Evolutionary conservation across 2,329 filamentous ascomycete species (phyloP), one percentile per base, ranked within the genome.

Genomic region (Beauveria australis): DNA sequence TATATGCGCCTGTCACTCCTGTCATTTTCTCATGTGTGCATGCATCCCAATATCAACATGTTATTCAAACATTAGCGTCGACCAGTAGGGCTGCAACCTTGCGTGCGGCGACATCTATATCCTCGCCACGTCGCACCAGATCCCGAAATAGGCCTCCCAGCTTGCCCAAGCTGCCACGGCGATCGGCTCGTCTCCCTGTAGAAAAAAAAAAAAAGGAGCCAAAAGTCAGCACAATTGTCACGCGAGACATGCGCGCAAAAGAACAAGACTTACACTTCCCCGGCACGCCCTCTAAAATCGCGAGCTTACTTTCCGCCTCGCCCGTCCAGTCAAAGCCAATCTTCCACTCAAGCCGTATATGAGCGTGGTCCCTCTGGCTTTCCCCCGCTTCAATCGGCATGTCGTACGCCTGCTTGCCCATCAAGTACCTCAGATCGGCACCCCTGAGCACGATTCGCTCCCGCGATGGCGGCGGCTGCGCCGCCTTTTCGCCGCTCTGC

Each of bases 301-400:
- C 74, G 18, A 89, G 72, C 49, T 76, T 75, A 65, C 81, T 89
- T 66, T 81, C 80, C 5, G 85, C 87, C 68, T 90, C 88, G 6
- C 88, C 88, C 0, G 86, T 87, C 87, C 87, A 90, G 70, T 90
- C 87, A 67, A 90, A 89, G 2, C 73, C 72, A 48, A 89, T 84
- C 52, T 72, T 75, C 88, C 88, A 91, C 61, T 79, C 76, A 1
- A 90, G 73, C 28, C 83, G 78, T 5, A 86, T 60, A 12, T 76
- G 70, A 2, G 80, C 75, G 10, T 73, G 63, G 1, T 70, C 68
- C 1, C 74, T 69, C 53, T 72, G 59, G 74, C 65, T 64, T 55
- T 67, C 57, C 66, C 60, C 65, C 3, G 65, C 53, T 30, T 78
- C 67, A 6, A 81, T 64, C 0, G 75, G 71, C 1, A 84, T 63